These are phyloP conservation scores for Trichoderma simmonsii DNA, from an alignment of 2,329 filamentous ascomycete species.

Conservation along the genomic window DNA sequence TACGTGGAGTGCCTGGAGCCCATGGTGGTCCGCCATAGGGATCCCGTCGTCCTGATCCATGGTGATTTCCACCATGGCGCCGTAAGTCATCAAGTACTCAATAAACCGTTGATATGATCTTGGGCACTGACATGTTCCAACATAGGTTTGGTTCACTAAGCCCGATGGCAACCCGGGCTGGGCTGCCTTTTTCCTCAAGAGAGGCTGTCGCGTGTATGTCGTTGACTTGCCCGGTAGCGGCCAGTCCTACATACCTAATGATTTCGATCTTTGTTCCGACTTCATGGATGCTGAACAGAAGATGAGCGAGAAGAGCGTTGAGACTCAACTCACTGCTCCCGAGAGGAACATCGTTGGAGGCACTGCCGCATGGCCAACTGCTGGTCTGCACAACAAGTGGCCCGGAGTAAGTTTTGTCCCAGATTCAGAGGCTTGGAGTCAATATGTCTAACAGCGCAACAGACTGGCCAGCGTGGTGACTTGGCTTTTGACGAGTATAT, in stretches of 20 bases:
- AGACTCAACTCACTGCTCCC: slow-evolving; percentile 34
- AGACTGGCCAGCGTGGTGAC: slow-evolving; percentile 42
- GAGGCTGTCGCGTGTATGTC: slow-evolving; percentile 43
- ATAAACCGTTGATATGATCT: neutral
- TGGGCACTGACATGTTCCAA: neutral
- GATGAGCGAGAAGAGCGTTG: slow-evolving; percentile 21
- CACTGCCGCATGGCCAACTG: slow-evolving; percentile 26
- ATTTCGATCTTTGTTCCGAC: slow-evolving; percentile 14
- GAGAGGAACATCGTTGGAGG: slow-evolving; percentile 6
- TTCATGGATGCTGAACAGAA: neutral
- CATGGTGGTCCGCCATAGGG: neutral
- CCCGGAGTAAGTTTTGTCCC: slow-evolving; percentile 31
- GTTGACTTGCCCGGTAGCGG: slow-evolving; percentile 42
- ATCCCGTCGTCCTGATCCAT: slow-evolving; percentile 35
- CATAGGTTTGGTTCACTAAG: slow-evolving; percentile 43
- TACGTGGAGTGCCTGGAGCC: neutral
- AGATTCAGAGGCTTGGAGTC: neutral
- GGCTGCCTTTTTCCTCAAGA: slow-evolving; percentile 42
- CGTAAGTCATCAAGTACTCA: slow-evolving; percentile 22
- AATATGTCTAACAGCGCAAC: slow-evolving; percentile 1
- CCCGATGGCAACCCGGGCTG: slow-evolving; percentile 46
- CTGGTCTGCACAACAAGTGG: slow-evolving; percentile 37
- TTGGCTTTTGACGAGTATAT: slow-evolving; percentile 48
- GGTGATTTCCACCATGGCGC: slow-evolving; percentile 37
- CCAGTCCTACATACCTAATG: slow-evolving; percentile 31